Percentiles rank a stretch among this genome's conserved stretches.
Conservation (phyloP, 2,329 filamentous ascomycete species). For the Pestalotiopsis fici region DNA sequence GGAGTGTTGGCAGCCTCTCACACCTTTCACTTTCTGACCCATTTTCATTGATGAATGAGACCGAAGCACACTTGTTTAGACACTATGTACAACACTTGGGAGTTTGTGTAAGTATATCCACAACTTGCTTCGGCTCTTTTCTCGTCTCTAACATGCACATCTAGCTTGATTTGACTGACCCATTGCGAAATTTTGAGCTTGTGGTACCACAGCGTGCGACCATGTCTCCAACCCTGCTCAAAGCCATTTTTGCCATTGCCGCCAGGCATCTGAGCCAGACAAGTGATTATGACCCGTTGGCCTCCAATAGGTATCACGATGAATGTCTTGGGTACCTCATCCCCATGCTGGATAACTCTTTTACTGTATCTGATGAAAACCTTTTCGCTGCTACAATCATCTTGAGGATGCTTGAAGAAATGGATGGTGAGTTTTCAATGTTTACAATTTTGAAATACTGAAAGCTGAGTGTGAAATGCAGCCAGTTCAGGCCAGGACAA, state of each 20-base stretch:
- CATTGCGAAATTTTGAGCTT: slow-evolving; percentile 48
- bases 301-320: slow-evolving; percentile 54
- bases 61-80: slow-evolving; percentile 33
- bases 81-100: slow-evolving; percentile 36
- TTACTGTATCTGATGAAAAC: slow-evolving; percentile 47
- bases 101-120: slow-evolving; percentile 29
- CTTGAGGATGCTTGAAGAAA: slow-evolving; percentile 52
- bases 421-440: slow-evolving; percentile 27
- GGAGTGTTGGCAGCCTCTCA: slow-evolving; percentile 9
- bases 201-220: slow-evolving; percentile 54
- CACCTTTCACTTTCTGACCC: slow-evolving; percentile 11
- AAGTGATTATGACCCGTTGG: slow-evolving; percentile 46
- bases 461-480: slow-evolving; percentile 25
- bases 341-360: slow-evolving; percentile 42
- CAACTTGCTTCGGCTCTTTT: neutral
- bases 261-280: slow-evolving; percentile 55
- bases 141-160: neutral
- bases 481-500: slow-evolving; percentile 42
- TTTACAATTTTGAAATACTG: neutral
- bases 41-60: slow-evolving; percentile 30
- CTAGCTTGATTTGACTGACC: slow-evolving; percentile 32
- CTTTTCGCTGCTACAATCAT: slow-evolving; percentile 54
- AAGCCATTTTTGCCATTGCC: slow-evolving; percentile 58
- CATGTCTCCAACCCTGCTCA: slow-evolving; percentile 51
- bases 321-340: slow-evolving; percentile 53